Evolutionary conservation across 2,329 filamentous ascomycete species (phyloP).

Genomic region (Plenodomus tracheiphilus): DNA sequence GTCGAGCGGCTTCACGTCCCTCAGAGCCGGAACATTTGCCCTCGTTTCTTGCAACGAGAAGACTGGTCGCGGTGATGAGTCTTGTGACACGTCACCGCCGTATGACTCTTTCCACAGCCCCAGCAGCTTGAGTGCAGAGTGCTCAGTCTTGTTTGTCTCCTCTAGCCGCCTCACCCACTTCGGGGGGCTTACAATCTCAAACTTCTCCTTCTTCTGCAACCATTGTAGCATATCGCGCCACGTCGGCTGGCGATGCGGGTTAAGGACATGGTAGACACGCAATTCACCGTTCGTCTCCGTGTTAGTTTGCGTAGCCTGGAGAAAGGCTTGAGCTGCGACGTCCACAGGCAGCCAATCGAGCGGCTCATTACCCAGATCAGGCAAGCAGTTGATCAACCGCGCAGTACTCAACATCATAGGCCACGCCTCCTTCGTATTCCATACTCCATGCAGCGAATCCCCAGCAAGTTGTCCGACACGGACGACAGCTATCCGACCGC

Average conservation of each 20-base stretch:
- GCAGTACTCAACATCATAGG: constrained; percentile 42
- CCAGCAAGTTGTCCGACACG: constrained; percentile 50
- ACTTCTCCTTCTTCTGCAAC: constrained; percentile 44
- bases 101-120: constrained; percentile 56
- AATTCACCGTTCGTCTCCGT: constrained; percentile 7
- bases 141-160: constrained; percentile 31
- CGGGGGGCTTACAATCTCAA: constrained; percentile 47
- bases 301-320: constrained; percentile 37
- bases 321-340: constrained; percentile 53
- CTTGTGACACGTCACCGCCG: constrained; percentile 19
- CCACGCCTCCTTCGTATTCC: constrained; percentile 41
- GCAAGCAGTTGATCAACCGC: constrained; percentile 32
- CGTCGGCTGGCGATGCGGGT: constrained; percentile 47
- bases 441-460: constrained; percentile 27
- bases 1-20: constrained; percentile 46
- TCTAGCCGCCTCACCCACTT: constrained; percentile 52
- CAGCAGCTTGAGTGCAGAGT: constrained; percentile 54
- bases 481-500: constrained; percentile 33
- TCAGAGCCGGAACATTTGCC: constrained; percentile 40
- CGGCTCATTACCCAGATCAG: constrained; percentile 31
- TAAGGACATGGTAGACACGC: constrained; percentile 55
- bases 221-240: constrained; percentile 55
- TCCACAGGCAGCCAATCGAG: constrained; percentile 42
- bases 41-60: constrained; percentile 45
- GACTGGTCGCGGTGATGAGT: constrained; percentile 5